Percentiles rank a stretch among this genome's conserved stretches.
phyloP scores from a whole-genome alignment of 1,284 basidiomycete species.

The Megacollybia platyphylla region DNA sequence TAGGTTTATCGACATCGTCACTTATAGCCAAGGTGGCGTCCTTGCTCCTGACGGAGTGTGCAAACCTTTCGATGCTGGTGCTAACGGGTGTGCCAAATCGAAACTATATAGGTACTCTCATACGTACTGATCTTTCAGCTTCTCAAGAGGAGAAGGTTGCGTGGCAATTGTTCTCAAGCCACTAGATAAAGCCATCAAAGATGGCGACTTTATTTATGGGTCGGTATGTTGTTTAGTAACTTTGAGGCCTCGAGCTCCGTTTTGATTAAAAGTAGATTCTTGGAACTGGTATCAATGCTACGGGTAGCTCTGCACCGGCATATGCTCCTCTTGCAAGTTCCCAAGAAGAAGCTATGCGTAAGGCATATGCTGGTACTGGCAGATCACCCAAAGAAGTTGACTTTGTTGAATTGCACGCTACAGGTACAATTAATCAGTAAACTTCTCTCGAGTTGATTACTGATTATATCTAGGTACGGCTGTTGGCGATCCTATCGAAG shows the following conservation, averaged over 20 bases:
- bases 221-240: slow-evolving; percentile 8
- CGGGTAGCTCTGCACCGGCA: too few relatives aligned
- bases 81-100: background rate
- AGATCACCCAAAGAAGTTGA: too few relatives aligned
- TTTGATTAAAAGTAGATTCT: background rate
- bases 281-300: slow-evolving; percentile 19
- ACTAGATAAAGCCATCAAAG: slow-evolving; percentile 12
- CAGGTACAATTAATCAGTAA: slow-evolving; percentile 12
- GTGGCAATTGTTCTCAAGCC: slow-evolving; percentile 14
- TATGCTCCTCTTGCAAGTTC: too few relatives aligned
- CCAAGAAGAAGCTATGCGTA: too few relatives aligned
- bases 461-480: slow-evolving; percentile 24
- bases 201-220: slow-evolving; percentile 14
- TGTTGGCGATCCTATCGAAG: slow-evolving; percentile 31
- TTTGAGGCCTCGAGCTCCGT: background rate
- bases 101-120: too few relatives aligned
- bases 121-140: too few relatives aligned
- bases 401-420: slow-evolving; percentile 31
- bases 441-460: background rate
- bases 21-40: background rate
- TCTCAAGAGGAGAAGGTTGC: slow-evolving; percentile 12
- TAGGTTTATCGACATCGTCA: slow-evolving; percentile 4
- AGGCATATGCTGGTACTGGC: too few relatives aligned
- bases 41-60: slow-evolving; percentile 17
- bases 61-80: slow-evolving; percentile 20